phyloP scores from a whole-genome alignment of 108 stramenopile species.

The Cyclotella cryptica region DNA sequence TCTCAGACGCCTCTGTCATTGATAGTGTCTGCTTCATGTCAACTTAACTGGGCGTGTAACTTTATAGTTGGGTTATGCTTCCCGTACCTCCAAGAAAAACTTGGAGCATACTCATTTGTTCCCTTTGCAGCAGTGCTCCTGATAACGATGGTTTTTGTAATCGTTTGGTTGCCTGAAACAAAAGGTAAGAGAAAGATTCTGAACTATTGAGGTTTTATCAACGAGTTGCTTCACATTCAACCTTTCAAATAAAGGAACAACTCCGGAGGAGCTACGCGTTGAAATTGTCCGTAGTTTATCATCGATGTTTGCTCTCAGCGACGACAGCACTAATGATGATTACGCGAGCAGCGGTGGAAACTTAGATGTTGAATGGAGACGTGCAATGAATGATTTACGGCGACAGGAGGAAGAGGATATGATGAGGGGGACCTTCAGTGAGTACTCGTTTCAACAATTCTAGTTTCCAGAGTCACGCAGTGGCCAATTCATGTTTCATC shows the following conservation, averaged over 20 bases:
- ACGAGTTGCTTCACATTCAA: background rate
- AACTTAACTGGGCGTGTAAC: conserved; percentile 87
- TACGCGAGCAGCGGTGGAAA: background rate
- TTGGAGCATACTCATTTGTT: conserved; percentile 77
- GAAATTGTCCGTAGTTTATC: conserved; percentile 53
- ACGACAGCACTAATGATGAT: conserved; percentile 28
- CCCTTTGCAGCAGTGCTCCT: conserved; percentile 85
- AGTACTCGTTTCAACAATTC: background rate
- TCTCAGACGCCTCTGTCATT: background rate
- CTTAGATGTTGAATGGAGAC: conserved; percentile 82
- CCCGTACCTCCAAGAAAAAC: conserved; percentile 80
- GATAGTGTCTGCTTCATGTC: conserved; percentile 32
- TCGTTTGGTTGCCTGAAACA: conserved; percentile 81
- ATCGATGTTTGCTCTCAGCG: conserved; percentile 24
- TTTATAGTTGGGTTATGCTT: conserved; percentile 91
- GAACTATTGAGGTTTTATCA: background rate
- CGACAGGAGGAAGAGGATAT: conserved; percentile 79
- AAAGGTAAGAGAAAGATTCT: conserved; percentile 48
- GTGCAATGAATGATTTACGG: conserved; percentile 87
- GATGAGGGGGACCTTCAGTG: conserved; percentile 65
- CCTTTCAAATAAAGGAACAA: conserved; percentile 29
- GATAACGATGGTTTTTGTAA: conserved; percentile 58
- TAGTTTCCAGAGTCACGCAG: background rate
- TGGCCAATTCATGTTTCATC: background rate
- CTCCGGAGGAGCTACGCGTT: conserved; percentile 68